A percentile compares a stretch with the other conserved stretches of the same genome.
Conservation (phyloP, 2,329 filamentous ascomycete genomes). For the Aureobasidium melanogenum region DNA sequence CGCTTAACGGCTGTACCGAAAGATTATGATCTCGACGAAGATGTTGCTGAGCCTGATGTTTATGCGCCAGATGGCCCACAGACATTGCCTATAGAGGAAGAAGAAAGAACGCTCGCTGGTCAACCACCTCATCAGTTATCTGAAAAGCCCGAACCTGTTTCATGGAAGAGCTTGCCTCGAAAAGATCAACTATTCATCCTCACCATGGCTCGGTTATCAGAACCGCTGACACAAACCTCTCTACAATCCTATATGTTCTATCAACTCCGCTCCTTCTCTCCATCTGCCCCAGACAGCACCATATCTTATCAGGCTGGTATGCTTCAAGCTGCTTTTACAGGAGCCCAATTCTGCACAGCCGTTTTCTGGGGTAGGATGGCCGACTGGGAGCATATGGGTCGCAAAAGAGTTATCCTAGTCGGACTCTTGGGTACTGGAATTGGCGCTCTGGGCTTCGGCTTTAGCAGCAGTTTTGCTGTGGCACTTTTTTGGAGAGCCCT, state of each 20-base stretch:
- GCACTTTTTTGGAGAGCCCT: slow-evolving; percentile 58
- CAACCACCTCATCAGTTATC: background rate
- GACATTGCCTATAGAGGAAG: slow-evolving; percentile 12
- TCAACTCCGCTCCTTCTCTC: slow-evolving; percentile 67
- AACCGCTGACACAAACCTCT: slow-evolving; percentile 73
- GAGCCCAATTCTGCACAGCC: slow-evolving; percentile 72
- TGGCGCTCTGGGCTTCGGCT: slow-evolving; percentile 60
- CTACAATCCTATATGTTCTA: slow-evolving; percentile 78
- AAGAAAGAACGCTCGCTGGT: slow-evolving; percentile 9
- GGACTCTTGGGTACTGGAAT: slow-evolving; percentile 63
- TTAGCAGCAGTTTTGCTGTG: slow-evolving; percentile 52
- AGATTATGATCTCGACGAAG: background rate
- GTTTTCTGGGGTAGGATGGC: slow-evolving; percentile 71
- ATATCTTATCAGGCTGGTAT: slow-evolving; percentile 72
- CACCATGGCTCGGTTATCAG: slow-evolving; percentile 68
- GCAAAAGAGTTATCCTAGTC: slow-evolving; percentile 70
- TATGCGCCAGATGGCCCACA: background rate
- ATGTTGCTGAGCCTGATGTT: background rate
- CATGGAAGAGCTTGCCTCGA: slow-evolving; percentile 64
- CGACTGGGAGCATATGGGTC: slow-evolving; percentile 53
- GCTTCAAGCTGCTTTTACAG: slow-evolving; percentile 70
- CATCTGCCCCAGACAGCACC: slow-evolving; percentile 46
- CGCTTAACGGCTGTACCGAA: background rate
- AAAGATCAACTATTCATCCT: slow-evolving; percentile 72
- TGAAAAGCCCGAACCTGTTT: slow-evolving; percentile 41